Conservation (phyloP, 2,329 filamentous ascomycete species). For the Hymenoscyphus albidus region DNA sequence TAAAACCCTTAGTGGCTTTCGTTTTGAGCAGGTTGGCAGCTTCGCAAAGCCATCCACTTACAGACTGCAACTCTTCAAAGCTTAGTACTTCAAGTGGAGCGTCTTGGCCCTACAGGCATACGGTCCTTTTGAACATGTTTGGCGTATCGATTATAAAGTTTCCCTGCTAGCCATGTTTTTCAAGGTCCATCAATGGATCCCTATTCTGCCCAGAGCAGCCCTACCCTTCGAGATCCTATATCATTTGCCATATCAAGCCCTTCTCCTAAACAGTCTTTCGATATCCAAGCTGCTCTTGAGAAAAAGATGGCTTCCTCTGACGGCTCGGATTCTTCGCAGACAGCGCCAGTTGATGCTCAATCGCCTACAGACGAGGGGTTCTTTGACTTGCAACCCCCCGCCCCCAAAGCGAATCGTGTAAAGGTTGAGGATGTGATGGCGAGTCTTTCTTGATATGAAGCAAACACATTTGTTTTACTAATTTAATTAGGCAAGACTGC, state of each 20-base stretch:
- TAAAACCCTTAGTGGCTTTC: neutral
- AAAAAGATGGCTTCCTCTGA: neutral
- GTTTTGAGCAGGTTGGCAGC: neutral
- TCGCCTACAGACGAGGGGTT: constrained; percentile 3
- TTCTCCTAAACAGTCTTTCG: neutral
- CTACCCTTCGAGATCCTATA: neutral
- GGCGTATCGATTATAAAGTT: neutral
- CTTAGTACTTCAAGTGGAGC: neutral
- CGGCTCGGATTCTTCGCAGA: neutral
- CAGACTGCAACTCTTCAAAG: neutral
- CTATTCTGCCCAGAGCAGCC: neutral
- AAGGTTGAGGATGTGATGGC: constrained; percentile 12
- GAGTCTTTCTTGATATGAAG: neutral
- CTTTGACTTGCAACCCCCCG: constrained; percentile 10
- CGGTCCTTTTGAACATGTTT: neutral
- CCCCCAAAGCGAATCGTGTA: neutral
- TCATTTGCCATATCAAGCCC: neutral
- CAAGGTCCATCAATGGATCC: neutral
- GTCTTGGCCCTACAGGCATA: neutral
- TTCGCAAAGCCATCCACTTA: neutral
- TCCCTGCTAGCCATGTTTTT: neutral
- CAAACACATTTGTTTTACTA: neutral
- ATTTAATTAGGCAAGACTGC: neutral
- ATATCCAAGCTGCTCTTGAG: neutral
- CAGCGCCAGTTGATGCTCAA: neutral